These are phyloP conservation scores for Candida sanyiensis DNA, from an alignment of 805 yeast species.

Conservation along the genomic window DNA sequence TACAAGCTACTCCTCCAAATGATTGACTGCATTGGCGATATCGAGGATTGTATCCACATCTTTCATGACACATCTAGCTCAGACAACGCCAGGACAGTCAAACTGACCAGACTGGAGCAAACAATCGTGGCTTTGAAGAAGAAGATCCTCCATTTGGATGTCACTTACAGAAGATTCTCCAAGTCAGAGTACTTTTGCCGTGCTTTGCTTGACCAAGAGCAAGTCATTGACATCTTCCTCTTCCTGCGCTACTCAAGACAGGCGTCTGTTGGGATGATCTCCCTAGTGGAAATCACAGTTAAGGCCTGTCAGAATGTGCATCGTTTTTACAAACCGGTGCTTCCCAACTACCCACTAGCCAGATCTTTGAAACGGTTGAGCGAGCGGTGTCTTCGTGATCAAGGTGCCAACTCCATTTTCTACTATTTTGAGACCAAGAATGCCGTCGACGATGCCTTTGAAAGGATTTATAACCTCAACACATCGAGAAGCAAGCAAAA, in stretches of 20 bases:
- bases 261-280: conserved; percentile 32
- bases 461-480: conserved; percentile 37
- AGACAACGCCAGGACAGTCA: background rate
- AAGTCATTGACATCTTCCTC: conserved; percentile 34
- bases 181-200: conserved; percentile 31
- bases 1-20: conserved; percentile 29
- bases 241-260: conserved; percentile 37
- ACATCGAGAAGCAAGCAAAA: conserved; percentile 32
- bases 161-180: conserved; percentile 31
- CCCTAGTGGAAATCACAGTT: conserved; percentile 22
- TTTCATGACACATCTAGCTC: background rate
- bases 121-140: conserved; percentile 24
- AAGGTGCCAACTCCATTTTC: conserved; percentile 40
- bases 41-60: conserved; percentile 12
- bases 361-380: conserved; percentile 39
- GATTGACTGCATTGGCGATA: conserved; percentile 25
- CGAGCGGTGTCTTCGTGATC: conserved; percentile 38
- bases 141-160: conserved; percentile 29
- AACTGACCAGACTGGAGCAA: conserved; percentile 7
- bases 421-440: conserved; percentile 37
- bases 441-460: conserved; percentile 43
- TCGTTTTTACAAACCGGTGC: conserved; percentile 7
- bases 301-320: conserved; percentile 5
- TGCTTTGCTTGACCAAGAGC: conserved; percentile 31
- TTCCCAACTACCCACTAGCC: conserved; percentile 35